These are phyloP conservation scores for Linum tenue DNA, from an alignment of 345 rosid species.

Conservation along the genomic window DNA sequence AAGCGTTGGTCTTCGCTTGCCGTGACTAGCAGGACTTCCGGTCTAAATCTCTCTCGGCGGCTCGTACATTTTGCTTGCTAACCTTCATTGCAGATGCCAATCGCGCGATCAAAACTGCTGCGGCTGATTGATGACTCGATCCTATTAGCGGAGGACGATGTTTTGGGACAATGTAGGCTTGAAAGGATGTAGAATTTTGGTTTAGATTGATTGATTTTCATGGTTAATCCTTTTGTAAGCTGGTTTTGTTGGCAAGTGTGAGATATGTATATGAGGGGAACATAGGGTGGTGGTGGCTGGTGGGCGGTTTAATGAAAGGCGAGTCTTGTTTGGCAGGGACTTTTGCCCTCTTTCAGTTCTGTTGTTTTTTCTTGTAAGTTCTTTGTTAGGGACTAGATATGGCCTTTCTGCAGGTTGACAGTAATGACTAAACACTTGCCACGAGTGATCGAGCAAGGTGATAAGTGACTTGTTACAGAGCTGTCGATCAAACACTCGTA, in stretches of 20 bases:
- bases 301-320: background rate
- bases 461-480: no score
- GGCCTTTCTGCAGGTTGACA: background rate
- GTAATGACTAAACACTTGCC: no score
- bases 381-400: no score
- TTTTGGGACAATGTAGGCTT: no score
- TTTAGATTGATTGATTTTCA: background rate
- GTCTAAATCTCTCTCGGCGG: conserved; percentile 10
- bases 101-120: background rate
- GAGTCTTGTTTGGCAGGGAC: background rate
- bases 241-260: background rate
- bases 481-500: no score
- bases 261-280: background rate
- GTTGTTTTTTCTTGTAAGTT: no score
- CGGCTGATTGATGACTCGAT: background rate
- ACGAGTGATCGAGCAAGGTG: no score
- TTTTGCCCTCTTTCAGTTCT: no score
- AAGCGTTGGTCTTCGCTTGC: conserved; percentile 28
- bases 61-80: background rate
- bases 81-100: background rate
- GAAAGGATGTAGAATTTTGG: background rate
- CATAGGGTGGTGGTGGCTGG: background rate
- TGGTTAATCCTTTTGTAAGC: background rate
- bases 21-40: conserved; percentile 47
- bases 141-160: no score